Base-by-base conservation (phyloP, 768 basidiomycete genomes). In the Leccinum longicurvipes region DNA sequence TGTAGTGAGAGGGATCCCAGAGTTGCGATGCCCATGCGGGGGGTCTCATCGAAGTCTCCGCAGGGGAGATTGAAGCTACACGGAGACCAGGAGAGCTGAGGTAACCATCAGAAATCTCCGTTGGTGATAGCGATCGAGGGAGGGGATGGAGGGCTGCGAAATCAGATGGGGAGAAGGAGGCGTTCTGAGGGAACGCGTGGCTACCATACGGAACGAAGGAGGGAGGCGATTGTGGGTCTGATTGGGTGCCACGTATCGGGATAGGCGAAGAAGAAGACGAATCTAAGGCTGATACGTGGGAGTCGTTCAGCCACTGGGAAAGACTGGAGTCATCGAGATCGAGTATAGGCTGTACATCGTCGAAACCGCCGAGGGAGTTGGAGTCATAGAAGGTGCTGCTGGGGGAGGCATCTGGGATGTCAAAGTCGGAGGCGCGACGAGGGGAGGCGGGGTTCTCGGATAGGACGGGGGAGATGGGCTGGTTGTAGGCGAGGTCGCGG, bases 11-110 rank as follows among this genome's bases (percentile, higher is more conserved):
- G 6, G 74, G 63, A 53, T 84, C 82, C 81, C 82, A 90, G 28
- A 87, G 73, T 57, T 89, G 84, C 9, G 82, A 72, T 14, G 83
- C 83, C 88, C 88, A 90, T 2, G 75, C 63, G 1, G 88, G 87
- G 5, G 84, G 76, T 51, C 76, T 77, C 25, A 83, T 69, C 29
- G 83, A 78, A 6, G 81, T 82, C 46, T 87, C 84, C 17, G 78
- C 76, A 15, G 87, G 84, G 7, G 86, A 83, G 54, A 85, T 77
- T 1, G 87, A 85, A 25, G 77, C 72, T 11, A 83, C 70, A 39
- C 76, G 74, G 51, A 76, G 78, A 39, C 77, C 72, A 42, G 72
- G 72, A 2, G 68, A 71, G 58, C 75, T 66, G 61, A 70, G 70
- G 48, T 67, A 70, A 24, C 79, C 82, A 32, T 82, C 82, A 54